These are phyloP conservation scores for Stagonosporopsis chrysanthemi DNA, from an alignment of 2,329 filamentous ascomycete genomes.

Conservation along the genomic window DNA sequence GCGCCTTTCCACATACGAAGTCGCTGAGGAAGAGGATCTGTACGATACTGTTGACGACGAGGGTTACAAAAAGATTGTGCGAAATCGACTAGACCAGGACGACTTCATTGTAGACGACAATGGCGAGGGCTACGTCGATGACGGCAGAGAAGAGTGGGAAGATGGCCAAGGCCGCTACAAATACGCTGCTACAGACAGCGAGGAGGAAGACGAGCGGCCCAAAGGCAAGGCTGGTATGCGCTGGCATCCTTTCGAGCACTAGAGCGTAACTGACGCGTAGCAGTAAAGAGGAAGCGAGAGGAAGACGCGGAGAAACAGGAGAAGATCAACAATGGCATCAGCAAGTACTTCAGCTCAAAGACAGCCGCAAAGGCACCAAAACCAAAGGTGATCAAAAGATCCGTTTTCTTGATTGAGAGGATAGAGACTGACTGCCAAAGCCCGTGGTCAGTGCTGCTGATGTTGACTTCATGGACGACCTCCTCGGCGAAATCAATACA, in stretches of 20 bases:
- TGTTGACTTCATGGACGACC: constrained; percentile 81
- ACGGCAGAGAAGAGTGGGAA: constrained; percentile 76
- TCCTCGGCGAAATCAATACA: constrained; percentile 87
- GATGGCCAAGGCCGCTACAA: constrained; percentile 75
- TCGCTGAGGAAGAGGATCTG: constrained; percentile 81
- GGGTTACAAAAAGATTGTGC: constrained; percentile 94
- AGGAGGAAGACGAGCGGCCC: constrained; percentile 74
- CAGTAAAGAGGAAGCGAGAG: constrained; percentile 86
- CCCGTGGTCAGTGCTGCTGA: constrained; percentile 83
- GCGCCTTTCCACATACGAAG: constrained; percentile 83
- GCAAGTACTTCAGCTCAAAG: constrained; percentile 90
- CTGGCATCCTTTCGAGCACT: too few relatives aligned
- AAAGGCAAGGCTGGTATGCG: constrained; percentile 65
- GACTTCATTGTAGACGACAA: constrained; percentile 99
- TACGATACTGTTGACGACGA: constrained; percentile 98
- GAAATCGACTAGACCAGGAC: constrained; percentile 86
- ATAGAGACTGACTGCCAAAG: constrained; percentile 55
- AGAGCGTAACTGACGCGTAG: constrained; percentile 23
- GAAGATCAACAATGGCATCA: constrained; percentile 89
- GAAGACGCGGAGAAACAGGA: constrained; percentile 86
- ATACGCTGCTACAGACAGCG: constrained; percentile 71
- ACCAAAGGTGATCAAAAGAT: constrained; percentile 69
- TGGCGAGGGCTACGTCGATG: constrained; percentile 94
- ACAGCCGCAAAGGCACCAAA: constrained; percentile 71
- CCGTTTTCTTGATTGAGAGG: not conserved